Base-by-base conservation (phyloP, 208 protist species). In the Crithidia brevicula region DNA sequence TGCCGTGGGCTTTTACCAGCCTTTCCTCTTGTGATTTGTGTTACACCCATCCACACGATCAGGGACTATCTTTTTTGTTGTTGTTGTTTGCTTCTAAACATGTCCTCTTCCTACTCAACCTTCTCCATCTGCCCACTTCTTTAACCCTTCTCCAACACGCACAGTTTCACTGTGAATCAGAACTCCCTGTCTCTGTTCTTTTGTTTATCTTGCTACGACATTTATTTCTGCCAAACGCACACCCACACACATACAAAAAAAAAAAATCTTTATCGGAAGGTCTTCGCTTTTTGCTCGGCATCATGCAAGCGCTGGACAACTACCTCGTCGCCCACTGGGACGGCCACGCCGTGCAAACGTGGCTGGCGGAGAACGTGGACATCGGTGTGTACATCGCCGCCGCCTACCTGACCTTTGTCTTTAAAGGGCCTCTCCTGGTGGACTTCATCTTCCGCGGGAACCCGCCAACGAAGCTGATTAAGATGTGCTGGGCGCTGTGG, bases 401-500 rank as follows among this genome's bases (percentile, higher is more conserved):
- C 15, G 45, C 72, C 10, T 92, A 92, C 72, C 67, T 90, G 10
- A 60, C 72, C 40, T 79, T 83, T 45, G 77, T 83, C 51, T 83
- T 83, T 30, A 63, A 45, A 40, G 66, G 77, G 3, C 72, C 77
- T 16, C 34, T 36, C 28, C 36, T 74, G 18, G 56, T 83, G 4
- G 62, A 83, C 34, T 42, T 83, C 33, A 50, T 76, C 23, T 56
- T 72, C 25, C 50, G 33, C n/a, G 60, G 78, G 25, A 84, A 88
- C 28, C 79, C 86, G 28, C 71, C 79, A 15, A 40, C 76, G 11
- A 34, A 51, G 20, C 68, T 88, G 43, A 81, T 84, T 45, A 77
- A 77, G 67, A 72, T 62, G 61, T 42, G 56, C 30, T 82, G 77
- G 77, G 84, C 80, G 50, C 13, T 89, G 42, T 97, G 92, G 92